phyloP scores from a whole-genome alignment of 2,329 filamentous ascomycete species.

The Trichoderma sp. region DNA sequence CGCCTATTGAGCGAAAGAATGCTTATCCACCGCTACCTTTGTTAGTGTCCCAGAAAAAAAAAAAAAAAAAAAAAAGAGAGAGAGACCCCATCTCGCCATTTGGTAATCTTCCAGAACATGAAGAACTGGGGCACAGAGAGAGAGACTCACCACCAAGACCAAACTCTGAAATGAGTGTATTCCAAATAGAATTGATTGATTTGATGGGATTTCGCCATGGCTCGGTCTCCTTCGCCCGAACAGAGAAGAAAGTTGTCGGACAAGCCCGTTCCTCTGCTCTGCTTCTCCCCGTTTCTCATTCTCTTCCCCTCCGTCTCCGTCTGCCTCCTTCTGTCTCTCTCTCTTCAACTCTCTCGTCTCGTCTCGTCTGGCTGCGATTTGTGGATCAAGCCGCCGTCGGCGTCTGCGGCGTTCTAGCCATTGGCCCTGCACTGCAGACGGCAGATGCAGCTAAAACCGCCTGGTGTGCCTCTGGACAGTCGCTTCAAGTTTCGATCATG shows the following conservation, averaged over 20 bases:
- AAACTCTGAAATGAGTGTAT: background rate
- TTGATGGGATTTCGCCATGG: background rate
- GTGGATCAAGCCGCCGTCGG: conserved; percentile 1
- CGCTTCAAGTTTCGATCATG: background rate
- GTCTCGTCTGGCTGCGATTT: background rate
- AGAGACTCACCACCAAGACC: background rate
- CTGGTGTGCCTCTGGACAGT: background rate
- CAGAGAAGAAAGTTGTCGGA: background rate
- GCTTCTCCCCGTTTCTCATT: background rate
- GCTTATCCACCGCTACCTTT: background rate
- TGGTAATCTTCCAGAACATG: background rate
- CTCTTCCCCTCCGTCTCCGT: background rate
- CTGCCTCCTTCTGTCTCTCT: background rate
- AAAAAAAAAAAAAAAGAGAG: background rate
- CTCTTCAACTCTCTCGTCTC: background rate
- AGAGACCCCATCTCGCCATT: background rate
- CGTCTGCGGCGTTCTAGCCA: background rate
- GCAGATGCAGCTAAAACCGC: background rate
- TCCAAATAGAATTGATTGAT: background rate
- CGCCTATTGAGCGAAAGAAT: background rate
- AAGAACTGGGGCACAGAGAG: background rate
- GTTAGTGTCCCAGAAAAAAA: background rate
- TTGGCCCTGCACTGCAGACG: background rate
- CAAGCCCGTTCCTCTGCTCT: background rate
- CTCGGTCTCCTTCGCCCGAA: background rate